Evolutionary conservation across 2,329 filamentous ascomycete genomes (phyloP).

Genomic region (Pseudopithomyces maydicus): DNA sequence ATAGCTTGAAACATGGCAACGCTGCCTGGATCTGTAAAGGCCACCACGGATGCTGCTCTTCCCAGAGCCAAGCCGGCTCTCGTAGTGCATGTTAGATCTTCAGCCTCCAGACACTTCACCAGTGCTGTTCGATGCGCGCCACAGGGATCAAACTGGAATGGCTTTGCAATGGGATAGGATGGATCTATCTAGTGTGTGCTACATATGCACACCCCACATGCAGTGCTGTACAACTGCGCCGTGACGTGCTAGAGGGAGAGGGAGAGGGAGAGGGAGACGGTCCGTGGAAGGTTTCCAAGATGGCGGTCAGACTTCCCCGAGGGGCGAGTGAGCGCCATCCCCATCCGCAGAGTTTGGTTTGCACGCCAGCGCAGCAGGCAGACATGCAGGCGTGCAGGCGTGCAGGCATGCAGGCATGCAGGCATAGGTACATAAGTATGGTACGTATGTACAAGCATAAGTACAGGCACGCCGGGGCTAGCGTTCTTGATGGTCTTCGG

Average conservation of each 20-base stretch:
- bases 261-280: no score
- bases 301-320: constrained; percentile 11
- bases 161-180: background rate
- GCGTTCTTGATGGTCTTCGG: constrained; percentile 6
- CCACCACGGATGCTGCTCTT: constrained; percentile 23
- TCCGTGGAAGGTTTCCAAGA: constrained; percentile 11
- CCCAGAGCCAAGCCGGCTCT: constrained; percentile 33
- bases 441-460: no score
- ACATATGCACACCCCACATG: constrained; percentile 1
- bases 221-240: constrained; percentile 29
- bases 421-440: no score
- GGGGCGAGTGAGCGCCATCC: no score
- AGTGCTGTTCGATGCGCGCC: background rate
- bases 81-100: constrained; percentile 16
- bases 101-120: background rate
- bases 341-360: background rate
- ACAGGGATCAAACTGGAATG: no score
- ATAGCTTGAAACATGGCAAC: constrained; percentile 29
- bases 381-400: no score
- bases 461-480: constrained; percentile 24
- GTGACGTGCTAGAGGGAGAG: constrained; percentile 6
- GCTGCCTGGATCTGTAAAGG: constrained; percentile 16
- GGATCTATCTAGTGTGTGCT: background rate
- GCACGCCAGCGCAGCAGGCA: constrained; percentile 32
- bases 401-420: no score